Evolutionary conservation across 2,329 filamentous ascomycete species (phyloP).

Genomic region (Thyridium curvatum): DNA sequence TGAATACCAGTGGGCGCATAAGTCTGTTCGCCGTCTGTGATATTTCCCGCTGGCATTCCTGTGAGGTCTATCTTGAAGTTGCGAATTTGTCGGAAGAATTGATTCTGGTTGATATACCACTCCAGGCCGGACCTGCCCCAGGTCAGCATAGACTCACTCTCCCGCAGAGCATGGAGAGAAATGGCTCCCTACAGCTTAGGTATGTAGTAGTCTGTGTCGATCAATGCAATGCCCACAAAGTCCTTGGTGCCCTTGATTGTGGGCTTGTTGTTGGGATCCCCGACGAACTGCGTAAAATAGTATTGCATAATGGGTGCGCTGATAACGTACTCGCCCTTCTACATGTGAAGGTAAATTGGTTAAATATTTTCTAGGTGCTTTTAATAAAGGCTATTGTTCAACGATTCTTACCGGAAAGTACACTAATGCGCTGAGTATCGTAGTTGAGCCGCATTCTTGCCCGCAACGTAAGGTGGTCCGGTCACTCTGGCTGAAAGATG

Average conservation of each 20-base stretch:
- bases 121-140: no score
- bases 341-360: no score
- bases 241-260: neutral
- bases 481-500: neutral
- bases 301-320: neutral
- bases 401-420: neutral
- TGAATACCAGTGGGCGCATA: neutral
- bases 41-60: neutral
- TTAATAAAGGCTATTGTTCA: no score
- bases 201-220: constrained; percentile 2
- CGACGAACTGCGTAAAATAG: neutral
- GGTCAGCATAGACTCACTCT: no score
- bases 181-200: no score
- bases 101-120: constrained; percentile 8
- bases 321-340: neutral
- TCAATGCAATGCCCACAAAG: constrained; percentile 1
- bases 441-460: neutral
- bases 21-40: no score
- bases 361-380: no score
- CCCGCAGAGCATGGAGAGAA: no score
- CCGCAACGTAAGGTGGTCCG: neutral
- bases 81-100: constrained; percentile 7
- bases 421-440: neutral
- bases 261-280: neutral
- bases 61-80: constrained; percentile 7